Percentiles rank a stretch among this genome's conserved stretches.
Evolutionary conservation across 179 eudicot genomes (phyloP).

Genomic region (Silene coronaria): DNA sequence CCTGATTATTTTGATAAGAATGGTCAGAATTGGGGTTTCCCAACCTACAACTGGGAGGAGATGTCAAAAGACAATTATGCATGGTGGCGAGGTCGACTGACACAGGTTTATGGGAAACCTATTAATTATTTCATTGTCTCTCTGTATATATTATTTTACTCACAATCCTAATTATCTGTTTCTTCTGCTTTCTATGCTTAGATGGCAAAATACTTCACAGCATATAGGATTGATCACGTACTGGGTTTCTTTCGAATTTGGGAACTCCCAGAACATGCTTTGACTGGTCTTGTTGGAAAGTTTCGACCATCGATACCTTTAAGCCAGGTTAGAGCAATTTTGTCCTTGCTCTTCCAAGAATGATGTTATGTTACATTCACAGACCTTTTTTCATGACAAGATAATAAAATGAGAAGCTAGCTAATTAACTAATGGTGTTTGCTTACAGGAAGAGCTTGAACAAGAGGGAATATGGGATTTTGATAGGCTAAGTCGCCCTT

Average conservation of each 20-base stretch:
- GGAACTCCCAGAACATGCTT: conserved; percentile 95
- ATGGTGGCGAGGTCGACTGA: conserved; percentile 95
- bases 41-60: conserved; percentile 98
- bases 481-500: conserved; percentile 75
- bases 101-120: conserved; percentile 52
- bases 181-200: conserved; percentile 22
- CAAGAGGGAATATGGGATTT: conserved; percentile 95
- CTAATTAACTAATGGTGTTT: conserved; percentile 10
- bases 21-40: conserved; percentile 99
- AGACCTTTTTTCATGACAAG: not conserved
- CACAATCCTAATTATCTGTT: not conserved
- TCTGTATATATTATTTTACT: not conserved
- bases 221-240: conserved; percentile 91
- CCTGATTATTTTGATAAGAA: conserved; percentile 98
- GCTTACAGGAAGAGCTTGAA: conserved; percentile 88
- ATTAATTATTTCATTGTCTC: not conserved
- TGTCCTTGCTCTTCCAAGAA: not conserved
- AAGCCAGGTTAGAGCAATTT: conserved; percentile 53
- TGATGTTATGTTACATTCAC: too few species aligned
- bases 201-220: conserved; percentile 97
- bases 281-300: conserved; percentile 93
- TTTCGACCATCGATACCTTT: conserved; percentile 93
- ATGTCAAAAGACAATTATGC: conserved; percentile 97
- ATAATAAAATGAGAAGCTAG: not conserved
- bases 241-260: conserved; percentile 98